Base-by-base conservation (phyloP, 2,329 filamentous ascomycete species). In the Didymella glomerata region DNA sequence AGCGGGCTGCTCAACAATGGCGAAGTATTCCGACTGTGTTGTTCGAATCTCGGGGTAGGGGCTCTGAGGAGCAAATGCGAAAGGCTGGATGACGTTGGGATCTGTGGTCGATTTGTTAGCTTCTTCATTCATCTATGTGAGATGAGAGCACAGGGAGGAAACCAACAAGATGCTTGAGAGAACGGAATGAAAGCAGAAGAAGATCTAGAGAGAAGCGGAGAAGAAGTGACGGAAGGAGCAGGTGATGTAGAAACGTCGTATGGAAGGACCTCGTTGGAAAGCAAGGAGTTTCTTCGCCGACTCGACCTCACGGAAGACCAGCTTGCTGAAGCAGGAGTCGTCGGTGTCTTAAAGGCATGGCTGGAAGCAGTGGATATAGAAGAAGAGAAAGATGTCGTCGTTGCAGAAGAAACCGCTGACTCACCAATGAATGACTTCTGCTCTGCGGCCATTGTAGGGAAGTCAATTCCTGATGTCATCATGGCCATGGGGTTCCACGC, bases 401-500 rank as follows among this genome's bases (percentile, higher is more conserved):
- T 32, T 20, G 28, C 8, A 58, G 76, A 80, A 76, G 71, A 71
- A 79, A 80, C 54, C 54, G 61, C 64, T 60, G 73, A 82, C 81
- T 82, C 77, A 83, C 81, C 81, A 69, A 83, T 79, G 75, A 78
- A 83, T 48, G 76, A 65, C 73, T 82, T 82, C 59, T 81, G 77
- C 45, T 73, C 75, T 40, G 79, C 78, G 44, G 81, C 74, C 57
- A 84, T 81, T 32, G 67, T 72, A 5, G 84, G 81, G 58, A 81
- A 81, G 50, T 85, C 79, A 71, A 86, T 86, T 48, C 84, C 78
- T 69, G 90, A 85, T 40, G 83, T 79, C 70, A 90, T 79, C 71
- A 90, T 80, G 49, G 83, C 85, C 34, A 90, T 78, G 52, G 85
- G 62, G 76, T 77, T 50, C 89, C 90, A 51, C 80, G 85, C 55